Evolutionary conservation across 2,329 filamentous ascomycete species (phyloP).

Genomic region (Chrysosporium keratinophilum): DNA sequence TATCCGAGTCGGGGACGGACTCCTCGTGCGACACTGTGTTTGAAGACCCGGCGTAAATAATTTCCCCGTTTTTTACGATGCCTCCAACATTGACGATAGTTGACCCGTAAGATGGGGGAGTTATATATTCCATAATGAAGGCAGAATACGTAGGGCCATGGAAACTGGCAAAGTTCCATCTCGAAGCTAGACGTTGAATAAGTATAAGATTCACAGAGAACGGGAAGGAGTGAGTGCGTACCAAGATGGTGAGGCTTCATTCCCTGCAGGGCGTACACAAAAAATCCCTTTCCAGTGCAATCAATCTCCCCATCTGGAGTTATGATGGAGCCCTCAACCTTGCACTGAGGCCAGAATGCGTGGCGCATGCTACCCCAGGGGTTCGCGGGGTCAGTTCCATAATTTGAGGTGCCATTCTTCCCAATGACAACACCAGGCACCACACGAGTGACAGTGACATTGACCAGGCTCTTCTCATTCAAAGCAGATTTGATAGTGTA

Average conservation of each 20-base stretch:
- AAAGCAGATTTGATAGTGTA: slow-evolving; percentile 87
- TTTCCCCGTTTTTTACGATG: slow-evolving; percentile 68
- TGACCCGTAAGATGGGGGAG: slow-evolving; percentile 80
- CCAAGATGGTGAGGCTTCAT: slow-evolving; percentile 98
- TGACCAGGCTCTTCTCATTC: slow-evolving; percentile 70
- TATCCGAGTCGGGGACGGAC: slow-evolving; percentile 61
- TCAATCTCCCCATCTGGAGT: slow-evolving; percentile 73
- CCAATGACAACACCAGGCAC: slow-evolving; percentile 78
- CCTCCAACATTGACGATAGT: slow-evolving; percentile 75
- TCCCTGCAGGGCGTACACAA: slow-evolving; percentile 79
- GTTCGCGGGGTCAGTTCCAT: slow-evolving; percentile 70
- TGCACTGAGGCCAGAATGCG: slow-evolving; percentile 85
- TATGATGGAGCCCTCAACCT: slow-evolving; percentile 69
- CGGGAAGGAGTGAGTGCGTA: slow-evolving; percentile 27
- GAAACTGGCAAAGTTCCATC: slow-evolving; percentile 91
- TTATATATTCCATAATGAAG: slow-evolving; percentile 91
- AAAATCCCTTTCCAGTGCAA: slow-evolving; percentile 64
- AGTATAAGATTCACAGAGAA: not conserved
- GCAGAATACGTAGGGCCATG: slow-evolving; percentile 80
- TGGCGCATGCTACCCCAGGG: slow-evolving; percentile 93
- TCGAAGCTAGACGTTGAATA: slow-evolving; percentile 45
- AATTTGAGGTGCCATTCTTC: slow-evolving; percentile 71
- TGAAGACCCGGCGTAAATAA: slow-evolving; percentile 60
- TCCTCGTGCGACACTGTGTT: slow-evolving; percentile 60
- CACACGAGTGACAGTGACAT: slow-evolving; percentile 66